A percentile compares a stretch with the other conserved stretches of the same genome.
Evolutionary conservation across 192 early-diverging fungal species (phyloP).

Genomic region (Entophlyctis luteolus): DNA sequence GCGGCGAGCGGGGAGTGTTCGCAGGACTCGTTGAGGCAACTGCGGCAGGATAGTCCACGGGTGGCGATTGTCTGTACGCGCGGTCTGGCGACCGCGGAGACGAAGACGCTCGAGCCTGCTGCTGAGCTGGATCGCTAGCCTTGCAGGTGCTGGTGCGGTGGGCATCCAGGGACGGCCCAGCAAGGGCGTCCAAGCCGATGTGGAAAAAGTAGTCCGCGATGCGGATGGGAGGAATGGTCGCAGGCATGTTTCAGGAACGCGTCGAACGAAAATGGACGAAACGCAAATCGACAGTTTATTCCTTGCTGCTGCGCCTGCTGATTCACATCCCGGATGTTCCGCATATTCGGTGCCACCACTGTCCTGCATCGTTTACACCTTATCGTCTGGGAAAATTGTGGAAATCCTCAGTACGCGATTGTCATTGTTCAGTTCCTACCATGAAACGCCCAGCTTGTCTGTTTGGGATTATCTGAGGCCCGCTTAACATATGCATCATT

Average conservation of each 20-base stretch:
- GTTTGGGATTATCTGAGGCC: slow-evolving; percentile 42
- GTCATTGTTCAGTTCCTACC: too few relatives aligned
- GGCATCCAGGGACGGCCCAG: neutral
- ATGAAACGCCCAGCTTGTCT: slow-evolving; percentile 48
- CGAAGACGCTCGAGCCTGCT: neutral
- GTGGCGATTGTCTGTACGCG: neutral
- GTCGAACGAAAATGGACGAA: too few relatives aligned
- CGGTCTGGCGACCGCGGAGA: neutral
- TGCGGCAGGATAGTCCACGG: neutral
- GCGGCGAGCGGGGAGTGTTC: neutral
- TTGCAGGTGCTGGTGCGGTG: neutral
- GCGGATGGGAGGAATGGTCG: slow-evolving; percentile 25
- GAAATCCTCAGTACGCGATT: too few relatives aligned
- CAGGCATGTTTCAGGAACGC: too few relatives aligned
- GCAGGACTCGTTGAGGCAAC: neutral
- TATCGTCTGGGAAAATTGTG: too few relatives aligned
- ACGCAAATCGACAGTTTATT: too few relatives aligned
- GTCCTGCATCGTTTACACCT: too few relatives aligned
- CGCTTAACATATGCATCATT: slow-evolving; percentile 39
- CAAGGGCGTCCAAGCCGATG: slow-evolving; percentile 29
- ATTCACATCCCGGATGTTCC: too few relatives aligned
- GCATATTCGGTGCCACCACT: too few relatives aligned
- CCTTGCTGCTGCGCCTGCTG: too few relatives aligned
- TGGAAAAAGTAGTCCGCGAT: slow-evolving; percentile 50
- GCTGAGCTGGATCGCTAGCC: neutral